Percentiles rank a stretch among this genome's conserved stretches.
Evolutionary conservation across 78 protist genomes (phyloP).

Genomic region (Dictyostelium firmibasis): DNA sequence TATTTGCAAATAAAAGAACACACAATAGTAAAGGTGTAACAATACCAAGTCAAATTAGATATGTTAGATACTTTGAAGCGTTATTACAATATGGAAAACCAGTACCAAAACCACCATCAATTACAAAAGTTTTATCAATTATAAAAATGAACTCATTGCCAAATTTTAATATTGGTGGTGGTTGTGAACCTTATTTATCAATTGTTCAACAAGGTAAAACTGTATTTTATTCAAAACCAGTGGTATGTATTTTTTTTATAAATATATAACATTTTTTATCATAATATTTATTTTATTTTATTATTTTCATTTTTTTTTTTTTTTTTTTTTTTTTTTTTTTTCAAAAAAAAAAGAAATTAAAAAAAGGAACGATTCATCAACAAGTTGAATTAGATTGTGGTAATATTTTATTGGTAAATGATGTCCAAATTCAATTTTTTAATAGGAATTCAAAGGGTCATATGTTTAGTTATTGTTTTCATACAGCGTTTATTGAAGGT

Average conservation of each 20-base stretch:
- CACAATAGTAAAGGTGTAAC: conserved; percentile 87
- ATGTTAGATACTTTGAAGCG: conserved; percentile 83
- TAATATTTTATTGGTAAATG: conserved; percentile 37
- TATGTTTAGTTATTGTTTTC: conserved; percentile 89
- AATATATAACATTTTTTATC: too few relatives aligned
- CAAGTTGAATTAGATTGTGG: conserved; percentile 65
- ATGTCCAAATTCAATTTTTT: conserved; percentile 54
- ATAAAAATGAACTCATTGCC: conserved; percentile 32
- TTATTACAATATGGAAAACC: conserved; percentile 63
- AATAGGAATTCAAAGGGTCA: conserved; percentile 68
- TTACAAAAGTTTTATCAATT: conserved; percentile 22
- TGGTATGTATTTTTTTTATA: conserved; percentile 26
- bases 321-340: neutral
- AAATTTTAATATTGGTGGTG: conserved; percentile 37
- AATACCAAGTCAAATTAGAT: conserved; percentile 87
- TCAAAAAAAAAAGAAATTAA: conserved; percentile 66
- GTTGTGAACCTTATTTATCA: conserved; percentile 43
- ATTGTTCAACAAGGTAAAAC: conserved; percentile 64
- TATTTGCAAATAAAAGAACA: conserved; percentile 77
- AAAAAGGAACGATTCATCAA: conserved; percentile 24
- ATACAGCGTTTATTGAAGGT: conserved; percentile 84
- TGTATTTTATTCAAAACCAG: conserved; percentile 69
- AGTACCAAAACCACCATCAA: conserved; percentile 14
- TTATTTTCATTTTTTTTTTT: neutral
- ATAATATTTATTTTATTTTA: neutral